Evolutionary conservation across 345 rosid species (phyloP), one percentile per base, ranked within the genome.

Genomic region (Cardamine occulta): DNA sequence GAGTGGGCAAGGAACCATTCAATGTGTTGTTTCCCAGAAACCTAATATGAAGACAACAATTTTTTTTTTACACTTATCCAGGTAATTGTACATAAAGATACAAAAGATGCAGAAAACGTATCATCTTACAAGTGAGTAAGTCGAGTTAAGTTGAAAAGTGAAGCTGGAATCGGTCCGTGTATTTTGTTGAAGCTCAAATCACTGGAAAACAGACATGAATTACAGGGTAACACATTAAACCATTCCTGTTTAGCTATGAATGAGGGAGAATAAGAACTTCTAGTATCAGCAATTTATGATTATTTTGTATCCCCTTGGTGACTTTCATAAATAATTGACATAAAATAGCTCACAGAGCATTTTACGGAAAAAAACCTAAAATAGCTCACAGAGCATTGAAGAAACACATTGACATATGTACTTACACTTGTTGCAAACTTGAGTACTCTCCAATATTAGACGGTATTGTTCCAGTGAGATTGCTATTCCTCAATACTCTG

Each of bases 1-100:
- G 73, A 65, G 74, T 42, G 5, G 97, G 89, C 57, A 92, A 84
- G 14, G 84, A 57, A 63, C 91, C 96, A 67, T 62, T 75, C 37
- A 92, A 73, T 23, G 34, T 78, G 69, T 78, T 78, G 56, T 73
- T 73, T 55, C 81, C 81, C 17, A 78, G 70, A 67, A 88, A 89
- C 86, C 97, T 92, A 79, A 47, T 12, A 72, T 10, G 39, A 74
- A 71, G 66, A 58, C 35, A 79, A 26, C n/a, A 2, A 74, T 49
- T 11, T 1, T 23, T 66, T 21, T 51, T 42, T 2, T 40, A 42
- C 72, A 32, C 49, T n/a, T 28, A 19, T 62, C 57, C 24, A 4
- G 12, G 14, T 31, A 23, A 18, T 15, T 57, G 31, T 3, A 21
- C 29, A 42, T 12, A 42, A 53, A 51, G 37, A 63, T 48, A 4